Evolutionary conservation across 2,329 filamentous ascomycete species (phyloP).

Genomic region (Emmonsia crescens): DNA sequence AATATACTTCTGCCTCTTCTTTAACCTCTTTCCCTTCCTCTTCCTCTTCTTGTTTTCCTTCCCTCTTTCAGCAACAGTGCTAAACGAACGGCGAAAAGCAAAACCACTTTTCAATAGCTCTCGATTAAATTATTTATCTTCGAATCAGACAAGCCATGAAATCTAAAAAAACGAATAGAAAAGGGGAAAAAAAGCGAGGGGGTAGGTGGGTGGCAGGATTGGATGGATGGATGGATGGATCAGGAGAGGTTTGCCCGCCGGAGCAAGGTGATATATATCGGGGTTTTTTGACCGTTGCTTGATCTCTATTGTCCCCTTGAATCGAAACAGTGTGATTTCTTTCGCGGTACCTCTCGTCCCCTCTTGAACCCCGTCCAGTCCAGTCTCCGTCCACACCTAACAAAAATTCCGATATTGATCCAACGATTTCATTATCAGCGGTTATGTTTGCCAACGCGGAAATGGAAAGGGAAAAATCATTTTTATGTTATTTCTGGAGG

Average conservation of each 20-base stretch:
- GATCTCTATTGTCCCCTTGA: not conserved
- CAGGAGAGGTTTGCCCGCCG: not conserved
- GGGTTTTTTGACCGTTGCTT: not conserved
- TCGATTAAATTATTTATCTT: not conserved
- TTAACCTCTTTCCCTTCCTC: not conserved
- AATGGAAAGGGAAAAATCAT: not conserved
- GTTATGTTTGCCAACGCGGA: not conserved
- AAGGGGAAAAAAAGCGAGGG: not conserved
- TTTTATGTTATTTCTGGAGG: not conserved
- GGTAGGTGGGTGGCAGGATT: not conserved
- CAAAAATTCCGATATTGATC: constrained; percentile 1
- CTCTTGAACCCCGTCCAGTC: not conserved
- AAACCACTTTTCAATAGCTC: not conserved
- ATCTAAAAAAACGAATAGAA: not conserved
- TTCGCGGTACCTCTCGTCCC: too few relatives aligned
- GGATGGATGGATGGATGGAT: not conserved
- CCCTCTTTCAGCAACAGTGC: too few relatives aligned
- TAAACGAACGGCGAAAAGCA: not conserved
- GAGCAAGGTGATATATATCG: not conserved
- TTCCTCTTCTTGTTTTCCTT: not conserved
- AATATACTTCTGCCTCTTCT: not conserved
- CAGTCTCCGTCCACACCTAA: not conserved
- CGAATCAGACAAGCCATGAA: not conserved
- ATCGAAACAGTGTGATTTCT: not conserved
- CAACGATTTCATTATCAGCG: constrained; percentile 1